Evolutionary conservation across 768 basidiomycete species (phyloP).

Genomic region (Gymnopilus junonius): DNA sequence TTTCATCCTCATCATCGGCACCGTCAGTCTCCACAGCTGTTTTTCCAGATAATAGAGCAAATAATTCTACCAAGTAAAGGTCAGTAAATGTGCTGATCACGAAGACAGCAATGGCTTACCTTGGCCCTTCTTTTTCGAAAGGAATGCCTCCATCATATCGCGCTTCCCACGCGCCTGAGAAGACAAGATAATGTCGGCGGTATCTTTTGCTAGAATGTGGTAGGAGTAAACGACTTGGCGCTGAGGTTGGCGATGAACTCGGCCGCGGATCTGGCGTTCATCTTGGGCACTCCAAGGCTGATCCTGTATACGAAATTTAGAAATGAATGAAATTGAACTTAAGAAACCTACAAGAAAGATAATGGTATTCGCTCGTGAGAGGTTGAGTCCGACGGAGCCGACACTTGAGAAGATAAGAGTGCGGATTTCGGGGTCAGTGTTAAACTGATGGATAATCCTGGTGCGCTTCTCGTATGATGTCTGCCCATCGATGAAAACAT

Average conservation of each 20-base stretch:
- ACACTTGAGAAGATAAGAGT: slow-evolving; percentile 12
- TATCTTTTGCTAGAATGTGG: slow-evolving; percentile 28
- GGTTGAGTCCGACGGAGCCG: slow-evolving; percentile 11
- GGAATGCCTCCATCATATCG: slow-evolving; percentile 30
- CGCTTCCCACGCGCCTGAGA: slow-evolving; percentile 26
- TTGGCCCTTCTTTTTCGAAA: slow-evolving; percentile 8
- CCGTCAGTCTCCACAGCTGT: background rate
- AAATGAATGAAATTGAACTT: background rate
- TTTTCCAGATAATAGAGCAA: background rate
- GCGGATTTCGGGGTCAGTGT: background rate
- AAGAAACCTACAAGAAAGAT: slow-evolving; percentile 17
- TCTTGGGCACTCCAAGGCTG: slow-evolving; percentile 36
- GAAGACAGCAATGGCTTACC: background rate
- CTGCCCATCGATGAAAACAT: slow-evolving; percentile 15
- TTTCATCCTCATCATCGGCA: background rate
- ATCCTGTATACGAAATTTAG: slow-evolving; percentile 17
- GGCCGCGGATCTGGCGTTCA: slow-evolving; percentile 30
- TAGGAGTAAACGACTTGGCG: slow-evolving; percentile 20
- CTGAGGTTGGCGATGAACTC: slow-evolving; percentile 32
- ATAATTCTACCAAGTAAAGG: background rate
- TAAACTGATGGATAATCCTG: slow-evolving; percentile 1
- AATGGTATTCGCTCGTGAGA: slow-evolving; percentile 7
- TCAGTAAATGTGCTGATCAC: background rate
- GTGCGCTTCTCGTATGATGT: slow-evolving; percentile 7
- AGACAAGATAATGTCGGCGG: slow-evolving; percentile 26